These are phyloP conservation scores for Chaetomium sp. DNA, from an alignment of 2,329 filamentous ascomycete species.

Conservation along the genomic window DNA sequence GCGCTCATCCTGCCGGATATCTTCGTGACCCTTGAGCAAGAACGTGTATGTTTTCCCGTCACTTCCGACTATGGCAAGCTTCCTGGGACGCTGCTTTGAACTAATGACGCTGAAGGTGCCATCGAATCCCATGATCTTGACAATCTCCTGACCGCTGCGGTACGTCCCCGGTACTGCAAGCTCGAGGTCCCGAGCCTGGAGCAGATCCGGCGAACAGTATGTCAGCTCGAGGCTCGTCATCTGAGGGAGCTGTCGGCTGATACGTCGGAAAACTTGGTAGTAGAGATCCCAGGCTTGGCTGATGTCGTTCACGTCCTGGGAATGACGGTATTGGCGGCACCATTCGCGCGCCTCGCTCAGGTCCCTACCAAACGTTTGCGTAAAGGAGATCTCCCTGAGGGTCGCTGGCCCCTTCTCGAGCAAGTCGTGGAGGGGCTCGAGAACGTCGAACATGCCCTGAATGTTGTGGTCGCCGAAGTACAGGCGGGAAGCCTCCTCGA, in stretches of 20 bases:
- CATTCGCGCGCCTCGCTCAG: conserved; percentile 93
- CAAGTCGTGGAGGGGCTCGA: conserved; percentile 88
- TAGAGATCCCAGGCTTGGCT: conserved; percentile 99
- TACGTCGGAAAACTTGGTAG: conserved; percentile 96
- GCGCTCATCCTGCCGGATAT: conserved; percentile 97
- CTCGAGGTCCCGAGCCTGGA: conserved; percentile 81
- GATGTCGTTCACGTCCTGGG: conserved; percentile 88
- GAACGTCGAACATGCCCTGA: conserved; percentile 91
- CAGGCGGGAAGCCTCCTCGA: conserved; percentile 92
- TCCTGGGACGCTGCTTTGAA: conserved; percentile 93
- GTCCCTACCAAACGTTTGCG: conserved; percentile 94
- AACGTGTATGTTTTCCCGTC: conserved; percentile 89
- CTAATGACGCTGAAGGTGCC: conserved; percentile 88
- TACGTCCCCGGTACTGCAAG: conserved; percentile 97
- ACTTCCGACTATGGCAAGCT: conserved; percentile 83
- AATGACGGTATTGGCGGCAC: conserved; percentile 88
- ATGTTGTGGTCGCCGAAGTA: conserved; percentile 99
- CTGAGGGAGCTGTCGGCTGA: conserved; percentile 88
- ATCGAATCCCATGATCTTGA: conserved; percentile 87
- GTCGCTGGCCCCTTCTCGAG: conserved; percentile 91
- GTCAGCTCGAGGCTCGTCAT: conserved; percentile 90
- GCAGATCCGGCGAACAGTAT: conserved; percentile 93
- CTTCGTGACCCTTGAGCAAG: conserved; percentile 96
- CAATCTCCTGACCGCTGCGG: conserved; percentile 73
- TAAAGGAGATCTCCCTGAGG: conserved; percentile 92